phyloP scores from a whole-genome alignment of 257 asterid genomes.

The Ophiorrhiza pumila region DNA sequence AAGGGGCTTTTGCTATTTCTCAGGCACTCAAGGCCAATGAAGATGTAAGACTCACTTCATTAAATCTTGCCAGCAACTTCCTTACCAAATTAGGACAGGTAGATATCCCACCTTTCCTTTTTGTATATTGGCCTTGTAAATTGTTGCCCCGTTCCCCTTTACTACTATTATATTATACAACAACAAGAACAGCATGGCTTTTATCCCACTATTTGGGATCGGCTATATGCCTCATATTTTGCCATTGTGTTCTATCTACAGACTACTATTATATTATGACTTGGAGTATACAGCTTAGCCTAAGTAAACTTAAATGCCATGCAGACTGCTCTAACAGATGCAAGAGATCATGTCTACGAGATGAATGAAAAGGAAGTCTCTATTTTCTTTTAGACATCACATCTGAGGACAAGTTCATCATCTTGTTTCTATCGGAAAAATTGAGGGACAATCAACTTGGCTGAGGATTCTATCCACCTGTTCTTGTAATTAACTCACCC shows the following conservation, averaged over 20 bases:
- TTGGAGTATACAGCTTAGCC: not conserved
- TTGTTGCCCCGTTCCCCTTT: not conserved
- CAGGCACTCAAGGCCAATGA: conserved; percentile 94
- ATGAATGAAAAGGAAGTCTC: conserved; percentile 86
- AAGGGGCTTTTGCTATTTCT: conserved; percentile 88
- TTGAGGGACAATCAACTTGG: not conserved
- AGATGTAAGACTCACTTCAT: conserved; percentile 73
- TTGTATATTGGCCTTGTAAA: not conserved
- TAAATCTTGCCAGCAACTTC: conserved; percentile 84
- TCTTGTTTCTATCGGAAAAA: not conserved
- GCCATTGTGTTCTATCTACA: too few relatives aligned
- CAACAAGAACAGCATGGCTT: too few relatives aligned
- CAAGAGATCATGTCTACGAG: conserved; percentile 89
- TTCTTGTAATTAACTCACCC: conserved; percentile 18
- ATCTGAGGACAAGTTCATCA: conserved; percentile 7
- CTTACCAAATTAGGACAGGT: conserved; percentile 95
- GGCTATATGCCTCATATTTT: too few relatives aligned
- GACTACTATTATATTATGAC: too few relatives aligned
- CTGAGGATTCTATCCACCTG: not conserved
- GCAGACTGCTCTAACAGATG: conserved; percentile 95
- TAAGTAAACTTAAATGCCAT: conserved; percentile 22
- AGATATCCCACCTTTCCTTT: not conserved
- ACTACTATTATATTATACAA: not conserved
- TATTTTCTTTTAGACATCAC: conserved; percentile 52
- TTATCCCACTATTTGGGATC: too few relatives aligned